phyloP scores from a whole-genome alignment of 495 filamentous ascomycete species.

The Penicillium turbatum region DNA sequence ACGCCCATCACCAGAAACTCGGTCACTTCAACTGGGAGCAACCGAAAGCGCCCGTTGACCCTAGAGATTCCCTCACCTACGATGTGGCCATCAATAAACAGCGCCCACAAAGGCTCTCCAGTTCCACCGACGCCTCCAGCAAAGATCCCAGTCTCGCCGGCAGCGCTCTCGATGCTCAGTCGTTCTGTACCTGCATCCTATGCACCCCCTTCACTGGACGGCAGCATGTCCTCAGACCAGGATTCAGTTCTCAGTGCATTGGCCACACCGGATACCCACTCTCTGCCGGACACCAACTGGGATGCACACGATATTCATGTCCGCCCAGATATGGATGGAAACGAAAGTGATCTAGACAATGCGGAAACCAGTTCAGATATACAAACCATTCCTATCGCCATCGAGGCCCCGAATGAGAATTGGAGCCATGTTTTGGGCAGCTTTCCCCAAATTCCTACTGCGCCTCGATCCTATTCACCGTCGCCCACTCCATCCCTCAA shows the following conservation, averaged over 20 bases:
- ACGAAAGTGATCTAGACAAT: conserved; percentile 16
- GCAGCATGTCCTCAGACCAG: conserved; percentile 80
- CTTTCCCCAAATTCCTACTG: conserved; percentile 33
- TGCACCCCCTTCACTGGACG: conserved; percentile 82
- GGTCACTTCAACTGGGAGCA: conserved; percentile 33
- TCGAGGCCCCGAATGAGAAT: conserved; percentile 33
- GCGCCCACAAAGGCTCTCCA: conserved; percentile 55
- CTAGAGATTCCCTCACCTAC: conserved; percentile 68
- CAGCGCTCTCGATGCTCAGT: conserved; percentile 61
- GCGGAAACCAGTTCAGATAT: conserved; percentile 14
- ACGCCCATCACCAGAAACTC: conserved; percentile 40
- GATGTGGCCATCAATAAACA: conserved; percentile 53
- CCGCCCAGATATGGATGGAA: conserved; percentile 28
- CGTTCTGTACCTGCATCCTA: conserved; percentile 67
- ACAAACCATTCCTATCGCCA: conserved; percentile 33
- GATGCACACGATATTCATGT: conserved; percentile 35
- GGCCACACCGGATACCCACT: conserved; percentile 68
- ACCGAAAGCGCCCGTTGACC: conserved; percentile 54
- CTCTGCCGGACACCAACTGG: conserved; percentile 48
- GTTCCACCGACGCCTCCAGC: conserved; percentile 71
- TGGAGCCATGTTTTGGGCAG: conserved; percentile 39
- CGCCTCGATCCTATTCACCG: conserved; percentile 17
- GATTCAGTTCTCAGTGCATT: conserved; percentile 73
- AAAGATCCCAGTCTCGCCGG: conserved; percentile 73
- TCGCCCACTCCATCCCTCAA: background rate